Base-by-base conservation (phyloP, 2,329 filamentous ascomycete species). In the Trichoderma afroharzianum region DNA sequence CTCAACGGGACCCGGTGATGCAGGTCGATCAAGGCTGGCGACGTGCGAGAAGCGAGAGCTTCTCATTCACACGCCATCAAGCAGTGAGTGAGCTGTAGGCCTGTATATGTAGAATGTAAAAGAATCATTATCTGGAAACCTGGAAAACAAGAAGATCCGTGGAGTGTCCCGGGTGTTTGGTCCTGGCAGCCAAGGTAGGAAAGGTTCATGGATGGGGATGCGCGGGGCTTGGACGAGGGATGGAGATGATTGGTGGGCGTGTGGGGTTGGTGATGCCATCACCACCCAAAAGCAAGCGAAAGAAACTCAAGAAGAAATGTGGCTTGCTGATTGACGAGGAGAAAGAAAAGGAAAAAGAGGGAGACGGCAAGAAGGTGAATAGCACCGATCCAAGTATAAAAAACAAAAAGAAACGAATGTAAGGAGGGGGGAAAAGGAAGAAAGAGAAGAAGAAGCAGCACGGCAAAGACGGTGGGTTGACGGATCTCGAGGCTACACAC, bases 401-500 rank as follows among this genome's bases (percentile, higher is more conserved):
- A 24, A 63, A 33, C 24, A 39, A 26, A 64, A 24, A 39, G 53
- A 47, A 43, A 18, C 15, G 33, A 28, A 50, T 69, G 72, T 24
- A n/a, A 53, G 57, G 26, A 58, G 12, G 24, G 24, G 24, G 9
- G 24, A 58, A 18, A n/a, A n/a, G n/a, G n/a, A n/a, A 32, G 24
- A 50, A 63, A 47, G 36, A 63, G 39, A 24, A 53, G n/a, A 36
- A 63, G 32, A 53, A 18, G 14, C 24, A 7, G n/a, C 21, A 30
- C 39, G 63, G n/a, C 18, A 26, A 39, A 30, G 28, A 53, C 24
- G 66, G 66, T 68, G 64, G 64, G 64, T 33, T 70, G 67, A 72
- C 70, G 70, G 74, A 67, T 76, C 72, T 74, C 73, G 76, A 75
- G 77, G 79, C 80, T 81, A 80, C 79, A 81, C 80, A 81, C 79